These are phyloP conservation scores for Boletus reticulatus DNA, from an alignment of 768 basidiomycete genomes.

Conservation along the genomic window DNA sequence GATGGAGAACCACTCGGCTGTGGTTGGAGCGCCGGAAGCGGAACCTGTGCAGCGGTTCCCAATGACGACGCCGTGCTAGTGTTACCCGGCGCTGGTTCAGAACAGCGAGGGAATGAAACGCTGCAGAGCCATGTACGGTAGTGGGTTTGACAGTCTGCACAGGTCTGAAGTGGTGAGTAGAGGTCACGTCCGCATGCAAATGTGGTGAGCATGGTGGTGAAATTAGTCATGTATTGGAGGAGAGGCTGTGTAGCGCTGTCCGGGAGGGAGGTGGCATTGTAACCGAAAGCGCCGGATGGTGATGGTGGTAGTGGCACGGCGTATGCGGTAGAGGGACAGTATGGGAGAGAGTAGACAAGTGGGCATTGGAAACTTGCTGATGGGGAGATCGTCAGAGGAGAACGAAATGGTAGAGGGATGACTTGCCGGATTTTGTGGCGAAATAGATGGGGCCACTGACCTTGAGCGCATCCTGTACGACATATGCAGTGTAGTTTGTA, in stretches of 20 bases:
- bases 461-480: constrained; percentile 51
- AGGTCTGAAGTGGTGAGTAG: constrained; percentile 77
- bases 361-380: constrained; percentile 66
- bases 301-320: constrained; percentile 64
- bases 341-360: constrained; percentile 68
- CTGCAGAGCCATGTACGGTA: constrained; percentile 81
- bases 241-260: constrained; percentile 47
- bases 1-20: constrained; percentile 38
- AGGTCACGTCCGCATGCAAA: constrained; percentile 77
- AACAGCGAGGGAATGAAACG: constrained; percentile 71
- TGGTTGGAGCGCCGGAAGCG: constrained; percentile 50
- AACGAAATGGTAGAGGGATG: background rate
- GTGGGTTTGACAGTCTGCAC: constrained; percentile 67
- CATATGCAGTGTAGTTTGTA: constrained; percentile 81
- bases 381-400: background rate
- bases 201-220: constrained; percentile 68
- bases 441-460: constrained; percentile 72
- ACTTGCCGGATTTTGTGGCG: constrained; percentile 69
- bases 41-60: constrained; percentile 29
- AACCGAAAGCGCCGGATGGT: constrained; percentile 38
- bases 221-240: constrained; percentile 62
- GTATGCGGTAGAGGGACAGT: constrained; percentile 70
- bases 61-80: constrained; percentile 5
- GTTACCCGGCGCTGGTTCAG: constrained; percentile 44
- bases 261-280: constrained; percentile 54